Conservation (phyloP, 2,329 filamentous ascomycete genomes). For the Plenodomus lindquistii region DNA sequence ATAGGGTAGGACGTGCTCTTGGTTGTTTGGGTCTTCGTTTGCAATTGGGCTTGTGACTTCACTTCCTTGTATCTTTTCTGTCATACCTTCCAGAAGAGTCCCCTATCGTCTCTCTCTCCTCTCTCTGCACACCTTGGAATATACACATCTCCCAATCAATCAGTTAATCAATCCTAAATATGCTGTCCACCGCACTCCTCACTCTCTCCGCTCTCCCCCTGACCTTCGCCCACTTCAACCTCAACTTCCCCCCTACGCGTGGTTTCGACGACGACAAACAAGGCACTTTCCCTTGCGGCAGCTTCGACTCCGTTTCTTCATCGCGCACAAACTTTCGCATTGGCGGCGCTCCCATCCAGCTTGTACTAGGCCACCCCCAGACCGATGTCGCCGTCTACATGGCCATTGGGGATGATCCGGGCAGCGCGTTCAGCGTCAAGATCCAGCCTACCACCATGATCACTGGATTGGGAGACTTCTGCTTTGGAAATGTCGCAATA, state of each 20-base stretch:
- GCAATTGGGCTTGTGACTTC: constrained; percentile 2
- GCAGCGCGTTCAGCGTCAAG: constrained; percentile 69
- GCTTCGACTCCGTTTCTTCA: constrained; percentile 48
- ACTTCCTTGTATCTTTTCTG: background rate
- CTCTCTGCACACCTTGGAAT: background rate
- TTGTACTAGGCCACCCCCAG: constrained; percentile 57
- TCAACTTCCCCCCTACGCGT: constrained; percentile 57
- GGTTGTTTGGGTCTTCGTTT: background rate
- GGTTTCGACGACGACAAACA: constrained; percentile 55
- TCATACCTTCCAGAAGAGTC: background rate
- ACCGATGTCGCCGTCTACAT: constrained; percentile 59
- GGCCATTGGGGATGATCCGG: constrained; percentile 56
- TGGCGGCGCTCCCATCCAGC: constrained; percentile 55
- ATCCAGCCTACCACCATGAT: constrained; percentile 65
- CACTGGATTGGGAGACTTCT: constrained; percentile 67
- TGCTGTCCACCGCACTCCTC: constrained; percentile 40
- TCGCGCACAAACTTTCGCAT: constrained; percentile 55
- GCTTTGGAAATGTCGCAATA: constrained; percentile 62
- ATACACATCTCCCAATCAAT: background rate
- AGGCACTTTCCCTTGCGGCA: constrained; percentile 55
- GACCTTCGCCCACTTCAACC: constrained; percentile 59
- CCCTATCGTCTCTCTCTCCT: background rate
- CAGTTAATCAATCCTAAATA: constrained; percentile 19
- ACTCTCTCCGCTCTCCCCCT: constrained; percentile 50
- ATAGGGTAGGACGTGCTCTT: constrained; percentile 26